Conservation (phyloP, 192 early-diverging fungal genomes). For the Neocallimastix lanati region DNA sequence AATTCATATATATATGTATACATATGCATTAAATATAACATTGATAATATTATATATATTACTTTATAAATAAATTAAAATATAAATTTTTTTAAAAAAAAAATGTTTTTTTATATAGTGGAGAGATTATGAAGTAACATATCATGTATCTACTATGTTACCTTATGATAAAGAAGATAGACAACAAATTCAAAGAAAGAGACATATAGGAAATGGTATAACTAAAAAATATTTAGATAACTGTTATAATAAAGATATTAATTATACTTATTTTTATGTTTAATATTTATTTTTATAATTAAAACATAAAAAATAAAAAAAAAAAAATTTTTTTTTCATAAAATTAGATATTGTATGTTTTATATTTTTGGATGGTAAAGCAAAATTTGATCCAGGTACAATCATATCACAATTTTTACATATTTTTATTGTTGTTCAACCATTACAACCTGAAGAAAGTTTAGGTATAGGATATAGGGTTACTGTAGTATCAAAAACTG, state of each 20-base stretch:
- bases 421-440: conserved; percentile 18
- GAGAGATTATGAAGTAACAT: conserved; percentile 19
- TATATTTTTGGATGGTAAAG: conserved; percentile 16
- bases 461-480: conserved; percentile 13
- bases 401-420: conserved; percentile 23
- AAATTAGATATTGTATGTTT: conserved; percentile 19
- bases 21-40: too few species aligned
- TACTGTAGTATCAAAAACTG: conserved; percentile 10
- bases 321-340: too few species aligned
- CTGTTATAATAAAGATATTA: too few species aligned
- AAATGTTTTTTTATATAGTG: conserved; percentile 5
- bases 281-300: too few species aligned
- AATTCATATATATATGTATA: too few species aligned
- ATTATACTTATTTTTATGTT: too few species aligned
- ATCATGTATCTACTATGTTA: conserved; percentile 22
- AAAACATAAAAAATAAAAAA: too few species aligned
- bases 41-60: too few species aligned
- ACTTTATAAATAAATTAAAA: too few species aligned
- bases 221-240: too few species aligned
- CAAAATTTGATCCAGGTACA: conserved; percentile 15
- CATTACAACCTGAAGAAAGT: conserved; percentile 2
- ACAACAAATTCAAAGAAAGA: conserved; percentile 27
- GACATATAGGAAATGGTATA: conserved; percentile 29
- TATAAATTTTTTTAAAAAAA: too few species aligned
- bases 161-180: conserved; percentile 14